Evolutionary conservation across 768 basidiomycete species (phyloP).

Genomic region (Naganishia randhawae): DNA sequence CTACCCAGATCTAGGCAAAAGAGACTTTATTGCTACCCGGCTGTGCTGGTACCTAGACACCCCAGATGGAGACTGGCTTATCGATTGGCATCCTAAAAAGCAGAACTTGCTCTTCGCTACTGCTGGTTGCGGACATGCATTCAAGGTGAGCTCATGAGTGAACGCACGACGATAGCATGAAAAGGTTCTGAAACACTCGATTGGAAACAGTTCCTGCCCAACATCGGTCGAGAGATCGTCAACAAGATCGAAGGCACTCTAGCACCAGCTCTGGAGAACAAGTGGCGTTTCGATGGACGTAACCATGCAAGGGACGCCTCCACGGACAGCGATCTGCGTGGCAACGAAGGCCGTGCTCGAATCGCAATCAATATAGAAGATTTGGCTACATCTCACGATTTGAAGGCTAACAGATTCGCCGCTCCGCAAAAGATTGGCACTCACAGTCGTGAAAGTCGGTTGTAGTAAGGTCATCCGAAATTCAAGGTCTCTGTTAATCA

Average conservation of each 20-base stretch:
- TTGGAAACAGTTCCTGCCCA: conserved; percentile 72
- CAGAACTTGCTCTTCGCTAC: conserved; percentile 71
- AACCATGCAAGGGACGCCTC: conserved; percentile 27
- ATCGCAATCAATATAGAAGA: conserved; percentile 37
- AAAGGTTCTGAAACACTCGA: conserved; percentile 11
- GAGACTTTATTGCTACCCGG: conserved; percentile 67
- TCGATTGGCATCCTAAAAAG: conserved; percentile 64
- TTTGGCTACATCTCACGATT: conserved; percentile 38
- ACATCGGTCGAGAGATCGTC: conserved; percentile 71
- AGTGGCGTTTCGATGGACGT: conserved; percentile 60
- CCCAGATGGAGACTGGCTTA: conserved; percentile 80
- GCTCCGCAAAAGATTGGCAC: conserved; percentile 14
- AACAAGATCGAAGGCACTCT: conserved; percentile 67
- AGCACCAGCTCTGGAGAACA: conserved; percentile 55
- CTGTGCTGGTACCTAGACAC: conserved; percentile 95
- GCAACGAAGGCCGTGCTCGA: conserved; percentile 31
- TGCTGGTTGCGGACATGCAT: conserved; percentile 81
- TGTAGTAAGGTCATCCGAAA: neutral
- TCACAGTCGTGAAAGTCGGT: conserved; percentile 5
- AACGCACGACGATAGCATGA: neutral
- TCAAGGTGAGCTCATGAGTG: conserved; percentile 59
- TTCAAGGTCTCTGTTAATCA: conserved; percentile 1
- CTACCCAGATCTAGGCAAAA: conserved; percentile 69
- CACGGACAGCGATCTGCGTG: conserved; percentile 37
- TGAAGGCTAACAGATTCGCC: conserved; percentile 28